Percentiles rank a stretch among this genome's conserved stretches.
Conservation (phyloP, 306 rosid genomes). For the Castanopsis chinensis region DNA sequence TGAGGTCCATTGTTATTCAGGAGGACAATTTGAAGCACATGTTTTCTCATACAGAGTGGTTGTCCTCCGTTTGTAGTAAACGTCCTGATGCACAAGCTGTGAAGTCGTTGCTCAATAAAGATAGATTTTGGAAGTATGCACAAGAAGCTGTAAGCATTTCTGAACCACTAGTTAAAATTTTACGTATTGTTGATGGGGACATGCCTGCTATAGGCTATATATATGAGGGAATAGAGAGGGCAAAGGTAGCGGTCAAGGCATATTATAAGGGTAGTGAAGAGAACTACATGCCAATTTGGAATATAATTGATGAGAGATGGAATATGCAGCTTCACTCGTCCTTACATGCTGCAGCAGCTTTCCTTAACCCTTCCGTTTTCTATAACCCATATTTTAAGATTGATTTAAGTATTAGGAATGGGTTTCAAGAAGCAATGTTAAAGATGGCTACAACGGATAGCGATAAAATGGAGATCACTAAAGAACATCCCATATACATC, state of each 20-base stretch:
- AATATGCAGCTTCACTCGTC: slow-evolving; percentile 55
- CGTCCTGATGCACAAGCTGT: slow-evolving; percentile 47
- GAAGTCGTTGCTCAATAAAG: slow-evolving; percentile 42
- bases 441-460: slow-evolving; percentile 44
- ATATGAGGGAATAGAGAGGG: slow-evolving; percentile 60
- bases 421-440: slow-evolving; percentile 63
- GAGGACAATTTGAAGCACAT: slow-evolving; percentile 62
- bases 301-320: slow-evolving; percentile 65
- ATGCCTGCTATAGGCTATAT: slow-evolving; percentile 75
- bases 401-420: slow-evolving; percentile 54
- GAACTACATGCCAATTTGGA: slow-evolving; percentile 53
- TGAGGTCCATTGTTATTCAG: slow-evolving; percentile 59
- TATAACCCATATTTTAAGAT: slow-evolving; percentile 51
- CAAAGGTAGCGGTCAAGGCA: slow-evolving; percentile 46
- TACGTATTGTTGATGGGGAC: slow-evolving; percentile 69
- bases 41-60: slow-evolving; percentile 65
- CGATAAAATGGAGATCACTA: slow-evolving; percentile 55
- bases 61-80: slow-evolving; percentile 50
- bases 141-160: slow-evolving; percentile 63
- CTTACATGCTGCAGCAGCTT: slow-evolving; percentile 71
- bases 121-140: slow-evolving; percentile 68
- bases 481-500: slow-evolving; percentile 56
- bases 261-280: slow-evolving; percentile 58
- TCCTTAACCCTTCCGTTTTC: slow-evolving; percentile 60
- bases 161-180: slow-evolving; percentile 58